These are phyloP conservation scores for Croton laevigatus DNA, from an alignment of 441 rosid genomes.

Conservation along the genomic window DNA sequence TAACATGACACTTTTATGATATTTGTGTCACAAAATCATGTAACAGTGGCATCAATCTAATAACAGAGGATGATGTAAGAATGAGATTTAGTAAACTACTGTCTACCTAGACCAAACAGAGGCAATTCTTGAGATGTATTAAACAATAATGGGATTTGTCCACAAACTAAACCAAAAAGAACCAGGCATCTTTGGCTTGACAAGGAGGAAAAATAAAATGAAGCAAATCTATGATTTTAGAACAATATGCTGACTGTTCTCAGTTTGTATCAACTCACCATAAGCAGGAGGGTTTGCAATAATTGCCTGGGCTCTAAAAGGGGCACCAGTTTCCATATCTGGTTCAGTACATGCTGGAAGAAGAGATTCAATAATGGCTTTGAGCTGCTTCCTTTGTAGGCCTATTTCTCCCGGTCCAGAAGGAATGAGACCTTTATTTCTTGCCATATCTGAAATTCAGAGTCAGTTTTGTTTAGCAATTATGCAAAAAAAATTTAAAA, in stretches of 20 bases:
- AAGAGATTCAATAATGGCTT: slow-evolving; percentile 93
- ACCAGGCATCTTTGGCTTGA: neutral
- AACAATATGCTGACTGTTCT: neutral
- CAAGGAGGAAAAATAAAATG: neutral
- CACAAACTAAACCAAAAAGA: slow-evolving; percentile 4
- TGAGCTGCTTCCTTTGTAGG: slow-evolving; percentile 81
- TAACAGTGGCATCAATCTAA: neutral
- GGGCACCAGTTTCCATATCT: slow-evolving; percentile 64
- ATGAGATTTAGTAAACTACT: neutral
- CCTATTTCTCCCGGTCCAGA: slow-evolving; percentile 95
- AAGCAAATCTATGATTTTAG: neutral
- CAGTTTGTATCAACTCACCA: slow-evolving; percentile 41
- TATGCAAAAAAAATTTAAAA: neutral
- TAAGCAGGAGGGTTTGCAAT: slow-evolving; percentile 99
- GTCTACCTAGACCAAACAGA: slow-evolving; percentile 3
- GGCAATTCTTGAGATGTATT: neutral
- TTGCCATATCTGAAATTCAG: slow-evolving; percentile 68
- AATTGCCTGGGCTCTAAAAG: slow-evolving; percentile 94
- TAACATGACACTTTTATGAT: neutral
- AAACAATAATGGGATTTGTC: neutral
- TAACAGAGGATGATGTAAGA: neutral
- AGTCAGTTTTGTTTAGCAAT: neutral
- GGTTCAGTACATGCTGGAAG: slow-evolving; percentile 96
- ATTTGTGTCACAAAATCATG: slow-evolving; percentile 1
- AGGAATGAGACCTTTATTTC: slow-evolving; percentile 96